These are phyloP conservation scores for Orobanche coerulescens DNA, from an alignment of 257 asterid genomes.

Conservation along the genomic window DNA sequence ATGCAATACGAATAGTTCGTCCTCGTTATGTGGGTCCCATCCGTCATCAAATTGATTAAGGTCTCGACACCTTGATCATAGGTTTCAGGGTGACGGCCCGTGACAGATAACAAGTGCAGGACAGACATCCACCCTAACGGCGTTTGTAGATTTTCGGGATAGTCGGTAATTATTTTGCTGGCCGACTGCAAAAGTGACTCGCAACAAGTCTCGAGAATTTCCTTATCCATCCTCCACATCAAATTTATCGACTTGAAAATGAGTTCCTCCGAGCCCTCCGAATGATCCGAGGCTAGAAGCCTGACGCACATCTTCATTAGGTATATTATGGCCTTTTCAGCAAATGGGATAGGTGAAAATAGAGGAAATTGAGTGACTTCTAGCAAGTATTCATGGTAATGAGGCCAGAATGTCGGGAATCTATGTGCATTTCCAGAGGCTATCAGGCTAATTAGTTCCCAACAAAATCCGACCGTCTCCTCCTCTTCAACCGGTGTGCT, in stretches of 20 bases:
- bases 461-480: constrained; percentile 73
- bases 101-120: constrained; percentile 63
- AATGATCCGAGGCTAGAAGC: constrained; percentile 46
- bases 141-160: constrained; percentile 55
- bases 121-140: constrained; percentile 74
- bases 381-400: constrained; percentile 65
- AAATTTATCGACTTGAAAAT: constrained; percentile 70
- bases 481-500: constrained; percentile 87
- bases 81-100: constrained; percentile 87
- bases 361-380: constrained; percentile 74
- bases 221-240: constrained; percentile 84
- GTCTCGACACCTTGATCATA: constrained; percentile 68
- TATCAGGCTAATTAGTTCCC: constrained; percentile 62
- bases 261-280: constrained; percentile 58
- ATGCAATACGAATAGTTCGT: constrained; percentile 62
- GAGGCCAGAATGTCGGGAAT: constrained; percentile 63
- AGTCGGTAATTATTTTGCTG: constrained; percentile 50
- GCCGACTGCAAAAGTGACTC: constrained; percentile 54
- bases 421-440: constrained; percentile 52
- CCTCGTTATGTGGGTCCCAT: constrained; percentile 38
- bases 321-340: constrained; percentile 62
- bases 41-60: constrained; percentile 53
- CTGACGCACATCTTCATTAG: constrained; percentile 59
- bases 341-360: constrained; percentile 68
- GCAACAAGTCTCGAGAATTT: constrained; percentile 71